phyloP scores from a whole-genome alignment of 768 basidiomycete genomes.

The Leccinellum rugosiceps region DNA sequence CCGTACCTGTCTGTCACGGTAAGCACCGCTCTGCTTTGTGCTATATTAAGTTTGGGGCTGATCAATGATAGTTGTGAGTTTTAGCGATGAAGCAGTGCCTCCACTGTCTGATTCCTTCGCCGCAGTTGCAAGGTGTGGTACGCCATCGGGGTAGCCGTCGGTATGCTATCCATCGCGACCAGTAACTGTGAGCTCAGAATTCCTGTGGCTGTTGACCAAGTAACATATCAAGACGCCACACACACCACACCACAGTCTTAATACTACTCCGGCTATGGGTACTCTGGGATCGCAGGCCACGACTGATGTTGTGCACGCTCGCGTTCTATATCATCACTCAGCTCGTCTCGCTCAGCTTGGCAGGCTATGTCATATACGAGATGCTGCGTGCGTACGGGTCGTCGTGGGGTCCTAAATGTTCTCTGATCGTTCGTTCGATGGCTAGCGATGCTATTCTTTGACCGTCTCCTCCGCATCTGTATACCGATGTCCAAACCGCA shows the following conservation, averaged over 20 bases:
- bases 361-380: conserved; percentile 24
- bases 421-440: not conserved
- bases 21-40: not conserved
- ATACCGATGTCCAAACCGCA: conserved; percentile 17
- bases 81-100: not conserved
- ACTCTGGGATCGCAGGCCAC: conserved; percentile 30
- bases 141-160: conserved; percentile 23
- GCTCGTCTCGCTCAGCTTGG: conserved; percentile 18
- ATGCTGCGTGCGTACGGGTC: conserved; percentile 25
- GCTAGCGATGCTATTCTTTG: conserved; percentile 17
- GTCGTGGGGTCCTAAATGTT: not conserved
- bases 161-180: conserved; percentile 34
- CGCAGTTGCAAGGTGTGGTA: conserved; percentile 27
- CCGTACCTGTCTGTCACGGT: conserved; percentile 13
- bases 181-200: conserved; percentile 33
- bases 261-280: conserved; percentile 40
- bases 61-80: conserved; percentile 20
- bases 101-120: not conserved
- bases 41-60: not conserved
- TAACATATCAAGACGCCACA: not conserved
- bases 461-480: conserved; percentile 18
- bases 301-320: conserved; percentile 30
- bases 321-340: conserved; percentile 32
- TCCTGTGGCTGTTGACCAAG: not conserved
- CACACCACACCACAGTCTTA: conserved; percentile 27